Evolutionary conservation across 2,329 filamentous ascomycete genomes (phyloP).

Genomic region (Ophiostoma montium): DNA sequence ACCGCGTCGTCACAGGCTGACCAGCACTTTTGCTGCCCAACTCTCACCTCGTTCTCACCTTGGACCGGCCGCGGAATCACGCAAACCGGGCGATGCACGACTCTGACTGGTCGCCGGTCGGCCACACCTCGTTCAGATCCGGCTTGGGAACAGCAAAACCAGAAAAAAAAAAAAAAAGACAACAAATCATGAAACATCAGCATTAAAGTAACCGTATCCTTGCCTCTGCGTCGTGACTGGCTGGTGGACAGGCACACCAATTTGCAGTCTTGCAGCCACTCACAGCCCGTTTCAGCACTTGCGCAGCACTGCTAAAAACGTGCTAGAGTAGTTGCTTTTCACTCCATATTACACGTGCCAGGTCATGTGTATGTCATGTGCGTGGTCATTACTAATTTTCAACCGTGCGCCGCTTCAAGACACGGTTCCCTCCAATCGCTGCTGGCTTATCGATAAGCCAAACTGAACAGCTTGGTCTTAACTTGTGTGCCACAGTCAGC

Average conservation of each 20-base stretch:
- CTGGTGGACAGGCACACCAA: neutral
- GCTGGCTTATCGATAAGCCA: conserved; percentile 2
- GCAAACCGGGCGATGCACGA: neutral
- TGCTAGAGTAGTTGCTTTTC: neutral
- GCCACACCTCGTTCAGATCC: neutral
- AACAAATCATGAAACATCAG: neutral
- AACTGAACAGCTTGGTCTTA: conserved; percentile 10
- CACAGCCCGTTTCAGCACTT: conserved; percentile 3
- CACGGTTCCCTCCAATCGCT: conserved; percentile 3
- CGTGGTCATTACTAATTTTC: too few species aligned
- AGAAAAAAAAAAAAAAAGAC: neutral
- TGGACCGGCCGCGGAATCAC: neutral
- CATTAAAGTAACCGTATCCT: neutral
- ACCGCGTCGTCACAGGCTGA: neutral
- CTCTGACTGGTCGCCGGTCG: neutral
- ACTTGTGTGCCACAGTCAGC: neutral
- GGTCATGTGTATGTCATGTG: neutral
- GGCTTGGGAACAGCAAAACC: neutral
- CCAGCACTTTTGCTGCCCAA: neutral
- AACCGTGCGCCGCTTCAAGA: conserved; percentile 6
- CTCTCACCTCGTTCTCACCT: neutral
- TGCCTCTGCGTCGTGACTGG: conserved; percentile 2
- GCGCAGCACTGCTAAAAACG: neutral
- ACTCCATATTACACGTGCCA: neutral
- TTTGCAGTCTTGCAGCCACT: conserved; percentile 1